These are phyloP conservation scores for Penicillium manginii DNA, from an alignment of 495 filamentous ascomycete species.

Conservation along the genomic window DNA sequence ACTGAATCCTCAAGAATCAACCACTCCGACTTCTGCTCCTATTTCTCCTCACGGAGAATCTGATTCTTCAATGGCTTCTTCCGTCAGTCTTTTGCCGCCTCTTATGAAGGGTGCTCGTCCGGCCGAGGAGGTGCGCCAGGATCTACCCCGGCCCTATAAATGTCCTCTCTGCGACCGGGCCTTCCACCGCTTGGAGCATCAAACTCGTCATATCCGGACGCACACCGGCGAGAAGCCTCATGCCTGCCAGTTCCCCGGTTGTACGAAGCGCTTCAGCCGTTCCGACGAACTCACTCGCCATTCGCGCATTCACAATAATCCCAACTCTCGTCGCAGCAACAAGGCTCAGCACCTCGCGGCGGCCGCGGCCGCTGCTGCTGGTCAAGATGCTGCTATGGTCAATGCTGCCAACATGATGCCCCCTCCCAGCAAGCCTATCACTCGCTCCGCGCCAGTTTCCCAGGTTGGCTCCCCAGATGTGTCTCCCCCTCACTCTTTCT, in stretches of 20 bases:
- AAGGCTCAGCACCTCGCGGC: conserved; percentile 72
- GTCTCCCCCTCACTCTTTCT: conserved; percentile 90
- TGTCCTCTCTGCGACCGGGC: conserved; percentile 98
- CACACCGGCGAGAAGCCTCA: conserved; percentile 99
- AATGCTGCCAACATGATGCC: conserved; percentile 68
- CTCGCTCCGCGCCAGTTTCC: conserved; percentile 86
- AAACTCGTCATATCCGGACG: conserved; percentile 95
- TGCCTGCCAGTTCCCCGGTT: conserved; percentile 90
- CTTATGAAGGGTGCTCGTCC: conserved; percentile 69
- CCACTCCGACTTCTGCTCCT: conserved; percentile 28
- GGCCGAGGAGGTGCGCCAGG: conserved; percentile 64
- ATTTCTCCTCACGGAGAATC: conserved; percentile 27
- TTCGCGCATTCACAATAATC: conserved; percentile 98
- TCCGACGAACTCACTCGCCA: conserved; percentile 97
- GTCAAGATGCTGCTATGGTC: conserved; percentile 55
- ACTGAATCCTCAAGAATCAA: conserved; percentile 63
- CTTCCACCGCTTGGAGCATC: conserved; percentile 97
- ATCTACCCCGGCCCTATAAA: conserved; percentile 96
- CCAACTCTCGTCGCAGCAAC: conserved; percentile 92
- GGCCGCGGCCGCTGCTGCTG: conserved; percentile 55
- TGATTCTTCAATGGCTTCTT: conserved; percentile 66
- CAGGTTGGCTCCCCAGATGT: conserved; percentile 91
- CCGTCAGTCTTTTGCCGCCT: conserved; percentile 68
- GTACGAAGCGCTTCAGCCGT: conserved; percentile 95
- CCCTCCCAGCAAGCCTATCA: conserved; percentile 70